Conservation (phyloP, 176 grass and related monocot species). For the Oryza glaberrima region DNA sequence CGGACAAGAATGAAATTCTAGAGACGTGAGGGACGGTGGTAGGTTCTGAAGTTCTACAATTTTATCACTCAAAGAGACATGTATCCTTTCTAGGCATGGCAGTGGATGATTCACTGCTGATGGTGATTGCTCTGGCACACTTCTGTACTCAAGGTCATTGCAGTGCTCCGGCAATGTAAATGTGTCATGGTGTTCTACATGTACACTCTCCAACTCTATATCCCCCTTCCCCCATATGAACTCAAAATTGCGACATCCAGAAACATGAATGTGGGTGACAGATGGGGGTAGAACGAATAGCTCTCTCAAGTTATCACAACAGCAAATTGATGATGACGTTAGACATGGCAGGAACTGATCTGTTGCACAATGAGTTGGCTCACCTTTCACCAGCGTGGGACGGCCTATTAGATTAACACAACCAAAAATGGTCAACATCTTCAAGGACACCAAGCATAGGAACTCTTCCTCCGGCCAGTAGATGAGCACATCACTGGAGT, state of each 20-base stretch:
- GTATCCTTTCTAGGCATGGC: background rate
- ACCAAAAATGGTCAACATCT: fast-evolving
- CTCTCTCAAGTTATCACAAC: background rate
- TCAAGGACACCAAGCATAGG: background rate
- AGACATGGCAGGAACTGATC: background rate
- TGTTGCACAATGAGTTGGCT: too few relatives aligned
- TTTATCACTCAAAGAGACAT: fast-evolving
- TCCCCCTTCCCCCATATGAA: background rate
- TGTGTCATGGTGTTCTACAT: background rate
- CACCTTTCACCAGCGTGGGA: too few relatives aligned
- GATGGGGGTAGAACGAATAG: background rate
- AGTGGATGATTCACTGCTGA: background rate
- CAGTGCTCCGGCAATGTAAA: background rate
- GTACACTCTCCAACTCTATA: too few relatives aligned
- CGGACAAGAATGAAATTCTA: background rate
- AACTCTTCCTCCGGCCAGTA: slow-evolving; percentile 31
- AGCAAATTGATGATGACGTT: background rate
- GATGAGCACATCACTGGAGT: background rate
- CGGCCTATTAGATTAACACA: background rate
- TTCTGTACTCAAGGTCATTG: background rate
- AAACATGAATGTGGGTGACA: background rate
- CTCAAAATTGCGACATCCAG: background rate
- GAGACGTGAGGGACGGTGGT: background rate
- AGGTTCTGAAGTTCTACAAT: background rate
- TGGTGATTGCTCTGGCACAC: background rate